Evolutionary conservation across 2,329 filamentous ascomycete species (phyloP).

Genomic region (Boeremia lycopersici): DNA sequence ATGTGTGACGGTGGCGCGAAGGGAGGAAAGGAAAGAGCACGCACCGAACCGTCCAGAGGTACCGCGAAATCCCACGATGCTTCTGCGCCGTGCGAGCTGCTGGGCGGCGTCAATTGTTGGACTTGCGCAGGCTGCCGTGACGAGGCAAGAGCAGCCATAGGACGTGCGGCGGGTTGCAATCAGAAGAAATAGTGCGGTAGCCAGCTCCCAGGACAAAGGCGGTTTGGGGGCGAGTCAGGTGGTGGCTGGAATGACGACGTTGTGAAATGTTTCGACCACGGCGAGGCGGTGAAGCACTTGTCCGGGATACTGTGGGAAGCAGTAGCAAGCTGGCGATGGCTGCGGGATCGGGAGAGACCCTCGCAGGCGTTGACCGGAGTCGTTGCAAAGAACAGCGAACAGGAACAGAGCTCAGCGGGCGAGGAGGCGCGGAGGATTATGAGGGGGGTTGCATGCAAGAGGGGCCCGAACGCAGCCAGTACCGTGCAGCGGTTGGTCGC

Average conservation of each 20-base stretch:
- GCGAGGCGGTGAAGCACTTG: conserved; percentile 14
- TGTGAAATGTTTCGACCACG: conserved; percentile 11
- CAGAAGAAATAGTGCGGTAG: conserved; percentile 15
- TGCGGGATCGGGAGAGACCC: conserved; percentile 12
- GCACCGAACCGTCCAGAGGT: conserved; percentile 44
- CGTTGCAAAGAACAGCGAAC: conserved; percentile 16
- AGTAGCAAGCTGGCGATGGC: conserved; percentile 14
- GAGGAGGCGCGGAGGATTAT: conserved; percentile 24
- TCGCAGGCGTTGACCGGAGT: conserved; percentile 9
- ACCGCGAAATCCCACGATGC: conserved; percentile 48
- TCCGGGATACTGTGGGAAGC: conserved; percentile 12
- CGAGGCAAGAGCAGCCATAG: conserved; percentile 44
- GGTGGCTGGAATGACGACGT: conserved; percentile 12
- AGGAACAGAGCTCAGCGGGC: conserved; percentile 17
- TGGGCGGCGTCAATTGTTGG: conserved; percentile 48
- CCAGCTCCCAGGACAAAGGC: conserved; percentile 6
- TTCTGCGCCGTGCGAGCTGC: conserved; percentile 47
- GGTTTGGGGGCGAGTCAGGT: conserved; percentile 6
- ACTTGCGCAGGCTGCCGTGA: conserved; percentile 36
- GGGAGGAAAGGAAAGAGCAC: conserved; percentile 15
- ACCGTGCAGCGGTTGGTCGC: conserved; percentile 29
- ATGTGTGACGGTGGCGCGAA: conserved; percentile 5
- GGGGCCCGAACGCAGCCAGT: conserved; percentile 12
- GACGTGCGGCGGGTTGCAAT: conserved; percentile 16
- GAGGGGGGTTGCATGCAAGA: conserved; percentile 36